Base-by-base conservation (phyloP, 2,329 filamentous ascomycete genomes). In the Nemania sp. region DNA sequence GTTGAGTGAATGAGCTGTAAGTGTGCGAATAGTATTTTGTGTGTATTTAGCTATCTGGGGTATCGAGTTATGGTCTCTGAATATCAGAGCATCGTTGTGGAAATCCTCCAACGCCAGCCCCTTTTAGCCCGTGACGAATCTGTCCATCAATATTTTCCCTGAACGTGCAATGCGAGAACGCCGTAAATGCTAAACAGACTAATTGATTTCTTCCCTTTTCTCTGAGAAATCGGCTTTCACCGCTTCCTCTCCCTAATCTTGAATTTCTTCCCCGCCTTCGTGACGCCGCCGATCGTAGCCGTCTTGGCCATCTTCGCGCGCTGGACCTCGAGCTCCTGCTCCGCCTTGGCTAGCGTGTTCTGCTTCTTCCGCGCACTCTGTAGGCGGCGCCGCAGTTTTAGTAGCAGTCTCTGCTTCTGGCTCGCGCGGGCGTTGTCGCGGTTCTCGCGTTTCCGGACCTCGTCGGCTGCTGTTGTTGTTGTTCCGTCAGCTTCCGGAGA, bases 271-370 rank as follows among this genome's bases (percentile, higher is more conserved):
- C 84, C 83, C 33, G 75, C 74, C 67, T 82, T 83, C 23, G 80
- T 85, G n/a, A 76, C 65, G 12, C 82, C 81, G 31, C 81, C 81
- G 5, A 80, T 77, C 2, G 83, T 86, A 7, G 80, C 75, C 60
- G 82, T 84, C 74, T 87, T 87, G 30, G 81, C 82, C 83, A 86
- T 86, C 67, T 79, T 81, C 15, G 82, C 80, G 54, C 79, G 75
- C 68, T 86, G 82, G 49, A 83, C 55, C 57, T 83, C 82, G 22
- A 87, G 73, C 61, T 79, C 73, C 33, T 75, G 70, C 69, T 87
- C 84, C 20, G 82, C 80, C 19, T 77, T 73, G n/a, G 77, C 73
- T 23, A 87, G 70, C 1, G 75, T 73, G 64, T 75, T 75, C 57
- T 85, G 72, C 68, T 83, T 81, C 70, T 80, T 78, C 59, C 74